Conservation (phyloP, 2,329 filamentous ascomycete species). For the Thelonectria rubi region DNA sequence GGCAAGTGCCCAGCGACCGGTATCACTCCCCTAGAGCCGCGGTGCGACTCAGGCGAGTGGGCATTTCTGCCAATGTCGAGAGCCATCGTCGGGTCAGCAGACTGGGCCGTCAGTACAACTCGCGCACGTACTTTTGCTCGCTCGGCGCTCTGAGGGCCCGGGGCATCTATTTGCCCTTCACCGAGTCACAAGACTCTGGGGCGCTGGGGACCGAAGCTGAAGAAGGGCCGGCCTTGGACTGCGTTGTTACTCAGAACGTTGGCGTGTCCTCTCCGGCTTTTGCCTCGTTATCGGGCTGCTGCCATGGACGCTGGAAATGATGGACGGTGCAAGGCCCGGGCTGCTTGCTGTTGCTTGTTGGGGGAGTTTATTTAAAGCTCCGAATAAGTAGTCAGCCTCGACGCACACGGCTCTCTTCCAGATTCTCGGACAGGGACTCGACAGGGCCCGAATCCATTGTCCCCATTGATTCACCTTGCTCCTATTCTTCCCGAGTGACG, state of each 20-base stretch:
- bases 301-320: too few relatives aligned
- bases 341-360: background rate
- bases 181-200: background rate
- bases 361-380: too few relatives aligned
- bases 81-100: constrained; percentile 12
- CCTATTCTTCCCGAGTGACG: background rate
- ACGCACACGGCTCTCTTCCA: background rate
- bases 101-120: constrained; percentile 6
- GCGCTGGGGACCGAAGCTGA: background rate
- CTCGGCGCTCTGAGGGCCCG: background rate
- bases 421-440: too few relatives aligned
- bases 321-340: too few relatives aligned
- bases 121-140: constrained; percentile 4
- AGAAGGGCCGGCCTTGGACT: background rate
- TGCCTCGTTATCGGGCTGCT: background rate
- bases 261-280: background rate
- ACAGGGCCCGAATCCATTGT: background rate
- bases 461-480: background rate
- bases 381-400: background rate
- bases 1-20: background rate
- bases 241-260: constrained; percentile 7
- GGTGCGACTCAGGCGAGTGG: constrained; percentile 11
- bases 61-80: constrained; percentile 4
- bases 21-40: constrained; percentile 8
- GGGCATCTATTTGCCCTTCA: background rate